Base-by-base conservation (phyloP, 2,329 filamentous ascomycete genomes). In the Aspergillus sp. region DNA sequence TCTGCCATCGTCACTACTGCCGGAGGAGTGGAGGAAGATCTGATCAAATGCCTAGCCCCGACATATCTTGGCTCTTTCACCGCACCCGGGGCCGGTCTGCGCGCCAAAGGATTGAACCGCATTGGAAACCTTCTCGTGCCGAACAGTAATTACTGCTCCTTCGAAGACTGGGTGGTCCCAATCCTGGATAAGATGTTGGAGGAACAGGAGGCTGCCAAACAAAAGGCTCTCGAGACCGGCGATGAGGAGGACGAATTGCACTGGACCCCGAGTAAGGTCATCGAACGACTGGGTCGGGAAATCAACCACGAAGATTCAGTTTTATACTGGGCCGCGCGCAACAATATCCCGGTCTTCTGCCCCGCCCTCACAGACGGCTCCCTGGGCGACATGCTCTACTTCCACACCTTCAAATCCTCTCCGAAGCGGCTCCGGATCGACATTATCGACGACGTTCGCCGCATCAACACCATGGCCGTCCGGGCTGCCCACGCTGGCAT, bases 301-400 rank as follows among this genome's bases (percentile, higher is more conserved):
- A 96, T 98, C 71, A 88, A 95, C 68, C 82, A 97, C 67, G 88
- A 95, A 70, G 78, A 84, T 13, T 94, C 87, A 1, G 90, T 97
- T 19, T 93, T 90, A 67, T 96, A 97, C 74, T 98, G 93, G 93
- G 91, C 91, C 1, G 94, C 86, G 74, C 93, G 90, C 73, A 97
- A 98, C 72, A 77, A 93, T 66, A 97, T 98, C 49, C 93, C 93
- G 1, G 86, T 98, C 13, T 98, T 98, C 74, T 97, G 91, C 64
- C 93, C 93, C 0, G 93, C 93, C 5, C 74, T 98, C 59, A 98
- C 93, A 0, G 93, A 98, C 63, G 93, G 93, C 15, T 95, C 88
- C 59, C 72, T 98, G 17, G 93, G 93, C 4, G 93, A 98, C 68
- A 98, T 98, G 93, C 77, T 98, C 37, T 97, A 96, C 72, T 97